These are phyloP conservation scores for Cucumis melo DNA, from an alignment of 306 rosid species.

Conservation along the genomic window DNA sequence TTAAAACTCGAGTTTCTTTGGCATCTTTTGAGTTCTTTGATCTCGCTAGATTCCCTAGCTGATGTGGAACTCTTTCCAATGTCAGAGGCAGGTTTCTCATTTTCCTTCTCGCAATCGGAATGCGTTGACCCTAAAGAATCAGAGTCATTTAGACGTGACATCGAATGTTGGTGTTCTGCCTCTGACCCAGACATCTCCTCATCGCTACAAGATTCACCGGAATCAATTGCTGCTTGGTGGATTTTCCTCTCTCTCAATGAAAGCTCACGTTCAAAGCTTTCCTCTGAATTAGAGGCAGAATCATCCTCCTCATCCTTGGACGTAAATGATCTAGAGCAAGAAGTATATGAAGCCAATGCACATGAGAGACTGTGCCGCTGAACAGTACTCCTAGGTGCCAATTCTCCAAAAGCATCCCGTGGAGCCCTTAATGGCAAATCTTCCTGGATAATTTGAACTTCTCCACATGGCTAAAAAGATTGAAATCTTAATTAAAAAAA, in stretches of 20 bases:
- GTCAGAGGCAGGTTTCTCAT: constrained; percentile 22
- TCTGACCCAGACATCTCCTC: constrained; percentile 25
- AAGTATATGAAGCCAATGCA: constrained; percentile 17
- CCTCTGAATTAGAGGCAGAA: constrained; percentile 54
- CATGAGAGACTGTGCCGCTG: constrained; percentile 7
- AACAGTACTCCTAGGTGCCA: constrained; percentile 21
- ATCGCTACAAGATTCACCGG: constrained; percentile 29
- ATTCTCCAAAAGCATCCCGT: constrained; percentile 49
- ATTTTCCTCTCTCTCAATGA: constrained; percentile 44
- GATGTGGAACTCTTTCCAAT: constrained; percentile 36
- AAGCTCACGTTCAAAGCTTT: constrained; percentile 58
- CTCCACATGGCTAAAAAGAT: constrained; percentile 62
- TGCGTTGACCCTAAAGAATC: constrained; percentile 24
- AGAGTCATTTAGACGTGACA: constrained; percentile 25
- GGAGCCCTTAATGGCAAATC: constrained; percentile 69
- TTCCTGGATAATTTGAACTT: constrained; percentile 83
- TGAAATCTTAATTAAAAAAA: constrained; percentile 10
- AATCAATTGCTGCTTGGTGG: constrained; percentile 36
- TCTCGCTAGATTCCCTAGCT: constrained; percentile 25
- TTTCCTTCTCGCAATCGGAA: constrained; percentile 24
- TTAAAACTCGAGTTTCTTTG: constrained; percentile 16
- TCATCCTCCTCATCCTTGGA: constrained; percentile 30
- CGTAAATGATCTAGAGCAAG: constrained; percentile 16
- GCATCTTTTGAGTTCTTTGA: constrained; percentile 19
- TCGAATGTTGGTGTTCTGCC: constrained; percentile 29